Conservation (phyloP, 73 alveolate genomes). For the Paramecium tetraurelia region DNA sequence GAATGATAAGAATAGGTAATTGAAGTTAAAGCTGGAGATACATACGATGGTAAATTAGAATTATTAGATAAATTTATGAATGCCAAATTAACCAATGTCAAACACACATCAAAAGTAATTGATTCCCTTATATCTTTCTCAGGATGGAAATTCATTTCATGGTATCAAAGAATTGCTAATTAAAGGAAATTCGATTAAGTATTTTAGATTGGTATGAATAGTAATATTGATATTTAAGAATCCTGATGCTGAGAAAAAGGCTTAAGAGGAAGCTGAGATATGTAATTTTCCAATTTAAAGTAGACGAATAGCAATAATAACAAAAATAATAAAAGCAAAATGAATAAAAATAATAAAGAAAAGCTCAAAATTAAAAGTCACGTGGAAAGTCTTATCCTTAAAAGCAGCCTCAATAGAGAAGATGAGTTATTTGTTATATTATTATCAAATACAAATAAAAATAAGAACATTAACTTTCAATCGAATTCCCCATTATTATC, state of each 20-base stretch:
- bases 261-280: conserved; percentile 62
- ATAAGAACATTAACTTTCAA: background rate
- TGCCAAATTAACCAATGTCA: conserved; percentile 44
- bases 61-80: conserved; percentile 57
- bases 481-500: background rate
- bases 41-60: conserved; percentile 51
- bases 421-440: background rate
- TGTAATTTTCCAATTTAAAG: background rate
- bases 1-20: background rate
- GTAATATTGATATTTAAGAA: background rate
- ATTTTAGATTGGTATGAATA: conserved; percentile 50
- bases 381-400: background rate
- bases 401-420: background rate
- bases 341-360: background rate
- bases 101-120: conserved; percentile 46
- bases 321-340: background rate
- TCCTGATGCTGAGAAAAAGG: conserved; percentile 41
- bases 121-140: background rate
- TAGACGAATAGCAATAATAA: conserved; percentile 4
- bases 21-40: conserved; percentile 61
- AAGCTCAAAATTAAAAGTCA: background rate
- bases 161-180: conserved; percentile 37
- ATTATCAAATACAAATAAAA: background rate
- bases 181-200: conserved; percentile 58
- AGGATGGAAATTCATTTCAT: conserved; percentile 50